Percentiles rank a stretch among this genome's conserved stretches.
phyloP scores from a whole-genome alignment of 306 rosid species.

The Amphicarpaea edgeworthii region DNA sequence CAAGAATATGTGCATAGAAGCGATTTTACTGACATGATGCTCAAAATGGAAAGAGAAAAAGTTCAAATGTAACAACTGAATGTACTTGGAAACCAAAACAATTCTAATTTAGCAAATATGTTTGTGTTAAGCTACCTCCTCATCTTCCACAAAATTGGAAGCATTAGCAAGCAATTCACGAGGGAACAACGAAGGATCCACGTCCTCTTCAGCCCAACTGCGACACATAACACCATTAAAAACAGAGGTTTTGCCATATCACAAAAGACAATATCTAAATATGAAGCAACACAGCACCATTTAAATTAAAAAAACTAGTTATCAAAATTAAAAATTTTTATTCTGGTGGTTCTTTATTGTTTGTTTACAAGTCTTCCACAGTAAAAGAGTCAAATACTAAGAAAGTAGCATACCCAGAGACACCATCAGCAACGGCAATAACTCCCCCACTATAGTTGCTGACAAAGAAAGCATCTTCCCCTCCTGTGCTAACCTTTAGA shows the following conservation, averaged over 20 bases:
- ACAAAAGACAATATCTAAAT: neutral
- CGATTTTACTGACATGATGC: neutral
- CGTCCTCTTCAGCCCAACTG: slow-evolving; percentile 93
- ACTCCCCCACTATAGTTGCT: slow-evolving; percentile 79
- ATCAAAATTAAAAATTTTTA: neutral
- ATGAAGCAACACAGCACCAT: slow-evolving; percentile 26
- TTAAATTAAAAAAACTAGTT: neutral
- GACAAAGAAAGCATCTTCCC: slow-evolving; percentile 93
- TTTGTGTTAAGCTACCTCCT: slow-evolving; percentile 63
- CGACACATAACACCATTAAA: neutral
- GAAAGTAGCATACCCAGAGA: slow-evolving; percentile 77
- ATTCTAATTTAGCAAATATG: neutral
- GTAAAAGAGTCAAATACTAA: slow-evolving; percentile 10
- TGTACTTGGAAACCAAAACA: neutral
- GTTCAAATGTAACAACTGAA: neutral
- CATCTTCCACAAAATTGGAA: slow-evolving; percentile 63
- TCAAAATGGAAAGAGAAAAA: neutral
- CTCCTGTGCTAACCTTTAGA: slow-evolving; percentile 80
- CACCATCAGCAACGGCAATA: slow-evolving; percentile 96
- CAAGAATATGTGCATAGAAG: slow-evolving; percentile 33
- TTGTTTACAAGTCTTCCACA: neutral
- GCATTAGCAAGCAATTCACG: slow-evolving; percentile 80
- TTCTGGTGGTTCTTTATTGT: neutral
- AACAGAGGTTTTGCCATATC: neutral
- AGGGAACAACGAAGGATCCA: slow-evolving; percentile 90